These are phyloP conservation scores for Vaccinium macrocarpon DNA, from an alignment of 148 eudicot species.

Conservation along the genomic window DNA sequence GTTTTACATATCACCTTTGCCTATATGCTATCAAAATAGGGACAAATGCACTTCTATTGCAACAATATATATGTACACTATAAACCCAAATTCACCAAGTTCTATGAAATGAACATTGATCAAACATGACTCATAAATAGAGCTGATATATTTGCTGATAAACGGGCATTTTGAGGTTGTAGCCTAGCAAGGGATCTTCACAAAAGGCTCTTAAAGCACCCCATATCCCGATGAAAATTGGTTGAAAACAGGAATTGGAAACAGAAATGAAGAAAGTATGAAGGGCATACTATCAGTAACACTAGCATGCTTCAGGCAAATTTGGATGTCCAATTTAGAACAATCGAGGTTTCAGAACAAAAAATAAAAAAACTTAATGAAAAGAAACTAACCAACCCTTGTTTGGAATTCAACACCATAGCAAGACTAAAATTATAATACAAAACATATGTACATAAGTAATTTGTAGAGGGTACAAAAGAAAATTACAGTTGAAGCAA, in stretches of 20 bases:
- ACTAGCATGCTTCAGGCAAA: no score
- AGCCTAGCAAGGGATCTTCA: neutral
- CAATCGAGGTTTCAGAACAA: no score
- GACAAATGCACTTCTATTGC: neutral
- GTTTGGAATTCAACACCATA: neutral
- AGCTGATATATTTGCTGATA: neutral
- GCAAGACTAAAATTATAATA: neutral
- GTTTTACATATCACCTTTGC: neutral
- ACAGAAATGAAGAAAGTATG: neutral
- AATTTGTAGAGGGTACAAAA: neutral
- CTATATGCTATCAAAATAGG: neutral
- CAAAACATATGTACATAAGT: neutral
- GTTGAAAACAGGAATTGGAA: neutral
- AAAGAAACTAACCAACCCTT: neutral
- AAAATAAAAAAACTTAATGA: no score
- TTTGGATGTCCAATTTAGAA: no score
- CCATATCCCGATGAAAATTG: neutral
- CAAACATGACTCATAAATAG: neutral
- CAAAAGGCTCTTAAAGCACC: neutral
- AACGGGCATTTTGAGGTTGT: neutral
- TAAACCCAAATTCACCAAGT: neutral
- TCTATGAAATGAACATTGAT: neutral
- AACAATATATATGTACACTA: neutral
- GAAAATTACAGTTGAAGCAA: neutral
- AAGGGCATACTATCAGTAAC: neutral